Conservation (phyloP, 345 rosid genomes). For the Ailanthus altissimus region DNA sequence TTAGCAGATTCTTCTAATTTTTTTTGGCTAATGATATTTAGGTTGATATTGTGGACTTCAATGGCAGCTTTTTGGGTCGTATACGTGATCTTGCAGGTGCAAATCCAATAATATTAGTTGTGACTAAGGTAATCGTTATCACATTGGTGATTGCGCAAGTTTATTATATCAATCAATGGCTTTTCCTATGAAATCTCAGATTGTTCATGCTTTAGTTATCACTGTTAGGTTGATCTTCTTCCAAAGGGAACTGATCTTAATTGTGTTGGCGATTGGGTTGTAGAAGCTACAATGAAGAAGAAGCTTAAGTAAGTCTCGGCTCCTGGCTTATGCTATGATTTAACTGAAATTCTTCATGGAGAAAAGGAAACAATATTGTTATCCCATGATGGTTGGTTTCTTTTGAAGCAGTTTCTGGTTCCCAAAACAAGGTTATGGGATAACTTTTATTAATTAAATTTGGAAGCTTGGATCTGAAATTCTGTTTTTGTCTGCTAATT, state of each 20-base stretch:
- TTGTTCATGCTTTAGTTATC: slow-evolving; percentile 14
- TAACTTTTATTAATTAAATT: background rate
- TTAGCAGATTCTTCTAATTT: slow-evolving; percentile 1
- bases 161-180: background rate
- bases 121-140: slow-evolving; percentile 66
- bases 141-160: slow-evolving; percentile 5
- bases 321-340: background rate
- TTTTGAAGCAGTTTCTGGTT: slow-evolving; percentile 9
- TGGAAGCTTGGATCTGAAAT: slow-evolving; percentile 18
- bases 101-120: slow-evolving; percentile 85
- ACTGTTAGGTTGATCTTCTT: slow-evolving; percentile 77
- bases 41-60: slow-evolving; percentile 97
- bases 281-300: slow-evolving; percentile 76
- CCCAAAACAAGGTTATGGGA: background rate
- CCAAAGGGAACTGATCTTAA: slow-evolving; percentile 92
- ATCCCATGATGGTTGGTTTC: background rate
- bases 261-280: slow-evolving; percentile 97
- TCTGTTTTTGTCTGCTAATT: slow-evolving; percentile 10
- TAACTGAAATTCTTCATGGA: background rate
- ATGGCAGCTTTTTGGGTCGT: slow-evolving; percentile 90
- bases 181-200: slow-evolving; percentile 5
- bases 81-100: slow-evolving; percentile 91
- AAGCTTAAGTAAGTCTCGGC: slow-evolving; percentile 69
- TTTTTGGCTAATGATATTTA: slow-evolving; percentile 32
- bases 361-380: slow-evolving; percentile 11